Evolutionary conservation across 257 asterid genomes (phyloP).

Genomic region (Solanum pinnatisectum): DNA sequence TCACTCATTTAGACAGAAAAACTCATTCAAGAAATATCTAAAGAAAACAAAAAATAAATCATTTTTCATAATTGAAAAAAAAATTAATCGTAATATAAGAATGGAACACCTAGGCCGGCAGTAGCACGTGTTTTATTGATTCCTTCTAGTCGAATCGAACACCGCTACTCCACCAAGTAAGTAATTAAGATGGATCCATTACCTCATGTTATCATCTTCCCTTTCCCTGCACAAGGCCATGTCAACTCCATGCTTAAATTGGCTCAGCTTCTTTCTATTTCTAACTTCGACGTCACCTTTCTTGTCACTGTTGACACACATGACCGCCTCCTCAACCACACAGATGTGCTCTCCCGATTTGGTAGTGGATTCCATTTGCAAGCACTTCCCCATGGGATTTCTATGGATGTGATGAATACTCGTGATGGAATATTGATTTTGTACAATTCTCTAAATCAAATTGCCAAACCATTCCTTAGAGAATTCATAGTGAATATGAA

Average conservation of each 20-base stretch:
- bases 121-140: too few relatives aligned
- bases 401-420: background rate
- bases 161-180: too few relatives aligned
- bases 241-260: conserved; percentile 14
- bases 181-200: background rate
- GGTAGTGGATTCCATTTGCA: background rate
- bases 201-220: conserved; percentile 13
- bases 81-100: too few relatives aligned
- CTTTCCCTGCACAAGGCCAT: conserved; percentile 11
- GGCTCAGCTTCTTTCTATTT: conserved; percentile 6
- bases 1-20: too few relatives aligned
- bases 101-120: too few relatives aligned
- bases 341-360: background rate
- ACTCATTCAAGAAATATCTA: too few relatives aligned
- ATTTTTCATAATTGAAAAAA: too few relatives aligned
- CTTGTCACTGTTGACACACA: background rate
- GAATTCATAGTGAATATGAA: conserved; percentile 8
- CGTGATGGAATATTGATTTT: conserved; percentile 15
- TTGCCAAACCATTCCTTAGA: conserved; percentile 22
- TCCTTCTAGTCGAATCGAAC: too few relatives aligned
- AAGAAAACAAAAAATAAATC: too few relatives aligned
- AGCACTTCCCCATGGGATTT: conserved; percentile 7
- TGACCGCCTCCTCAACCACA: background rate
- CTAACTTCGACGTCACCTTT: conserved; percentile 4
- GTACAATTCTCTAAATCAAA: conserved; percentile 17